Evolutionary conservation across 1,139 yeast genomes (phyloP), one percentile per base, ranked within the genome.

Genomic region (Diutina pseudorugosa): DNA sequence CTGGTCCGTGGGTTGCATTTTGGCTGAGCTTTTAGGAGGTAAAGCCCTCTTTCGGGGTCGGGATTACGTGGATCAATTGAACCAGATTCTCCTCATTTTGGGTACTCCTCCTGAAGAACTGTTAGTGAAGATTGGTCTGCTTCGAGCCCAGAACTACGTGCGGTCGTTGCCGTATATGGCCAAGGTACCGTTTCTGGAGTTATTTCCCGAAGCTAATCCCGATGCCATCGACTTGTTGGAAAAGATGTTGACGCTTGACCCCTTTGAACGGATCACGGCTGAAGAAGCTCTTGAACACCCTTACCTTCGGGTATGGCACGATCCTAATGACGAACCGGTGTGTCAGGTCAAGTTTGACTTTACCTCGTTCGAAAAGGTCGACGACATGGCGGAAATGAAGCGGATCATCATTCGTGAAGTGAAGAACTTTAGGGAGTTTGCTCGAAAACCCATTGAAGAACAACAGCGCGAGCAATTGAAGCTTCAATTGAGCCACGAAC

Each of bases 1-100:
- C 53, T 93, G 98, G 98, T 88, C 96, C 0, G 95, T 91, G 27
- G 98, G 98, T 1, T 93, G 98, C 70, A 91, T 93, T 55, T 72
- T 93, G 55, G 98, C 97, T 0, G 98, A 93, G 64, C 74, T 93
- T 52, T 71, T 93, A 16, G 98, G 97, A 2, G 93, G 97, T 0
- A 84, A 83, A 62, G 97, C 98, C 1, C 74, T 93, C 50, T 93
- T 93, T 69, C 83, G 91, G 63, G 98, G 98, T 16, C 86, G 85
- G 62, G 97, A 93, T 68, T 93, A 93, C 60, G 97, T 93, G 45
- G 97, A 93, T 66, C 98, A 93, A 66, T 75, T 93, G 62, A 89
- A 89, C 66, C 93, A 89, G 68, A 93, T 93, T 53, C 71, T 93
- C 55, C 79, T 85, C 61, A 80, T 87, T 41, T 73, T 93, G 57